phyloP scores from a whole-genome alignment of 1,284 basidiomycete species.

The Cystobasidiaceae sp. region DNA sequence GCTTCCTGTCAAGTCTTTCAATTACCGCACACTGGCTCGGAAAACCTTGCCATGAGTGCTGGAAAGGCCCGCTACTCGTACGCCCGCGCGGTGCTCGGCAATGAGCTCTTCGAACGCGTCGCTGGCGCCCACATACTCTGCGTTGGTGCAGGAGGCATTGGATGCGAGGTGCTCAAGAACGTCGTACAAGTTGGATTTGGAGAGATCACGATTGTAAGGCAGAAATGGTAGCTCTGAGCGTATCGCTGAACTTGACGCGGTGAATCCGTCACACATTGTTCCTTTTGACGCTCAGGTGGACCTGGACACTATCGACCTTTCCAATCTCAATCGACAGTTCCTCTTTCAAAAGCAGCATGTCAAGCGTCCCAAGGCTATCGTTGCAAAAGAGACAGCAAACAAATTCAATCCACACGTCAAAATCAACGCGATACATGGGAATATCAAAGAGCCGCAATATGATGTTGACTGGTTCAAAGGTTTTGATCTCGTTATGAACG shows the following conservation, averaged over 20 bases:
- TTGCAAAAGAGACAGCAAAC: constrained; percentile 79
- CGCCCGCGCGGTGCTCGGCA: constrained; percentile 36
- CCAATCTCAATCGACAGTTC: constrained; percentile 96
- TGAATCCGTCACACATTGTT: background rate
- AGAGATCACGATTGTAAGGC: constrained; percentile 64
- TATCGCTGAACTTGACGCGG: background rate
- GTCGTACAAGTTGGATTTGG: constrained; percentile 88
- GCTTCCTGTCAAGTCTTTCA: no score
- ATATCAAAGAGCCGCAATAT: constrained; percentile 91
- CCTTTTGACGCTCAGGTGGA: constrained; percentile 57
- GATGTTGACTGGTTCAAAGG: constrained; percentile 81
- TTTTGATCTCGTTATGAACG: constrained; percentile 92
- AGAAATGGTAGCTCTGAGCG: background rate
- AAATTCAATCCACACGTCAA: constrained; percentile 87
- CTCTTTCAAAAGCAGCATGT: constrained; percentile 96
- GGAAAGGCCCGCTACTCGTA: constrained; percentile 34
- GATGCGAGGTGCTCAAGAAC: constrained; percentile 96
- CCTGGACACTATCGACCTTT: constrained; percentile 97
- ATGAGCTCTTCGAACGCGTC: constrained; percentile 36
- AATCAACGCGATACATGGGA: constrained; percentile 85
- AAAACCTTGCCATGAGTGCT: background rate
- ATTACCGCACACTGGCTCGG: no score
- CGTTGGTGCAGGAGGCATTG: constrained; percentile 36
- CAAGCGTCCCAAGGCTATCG: constrained; percentile 89
- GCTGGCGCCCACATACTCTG: constrained; percentile 34